Percentiles rank a stretch among this genome's conserved stretches.
Conservation (phyloP, 768 basidiomycete species). For the Suillus luteus region DNA sequence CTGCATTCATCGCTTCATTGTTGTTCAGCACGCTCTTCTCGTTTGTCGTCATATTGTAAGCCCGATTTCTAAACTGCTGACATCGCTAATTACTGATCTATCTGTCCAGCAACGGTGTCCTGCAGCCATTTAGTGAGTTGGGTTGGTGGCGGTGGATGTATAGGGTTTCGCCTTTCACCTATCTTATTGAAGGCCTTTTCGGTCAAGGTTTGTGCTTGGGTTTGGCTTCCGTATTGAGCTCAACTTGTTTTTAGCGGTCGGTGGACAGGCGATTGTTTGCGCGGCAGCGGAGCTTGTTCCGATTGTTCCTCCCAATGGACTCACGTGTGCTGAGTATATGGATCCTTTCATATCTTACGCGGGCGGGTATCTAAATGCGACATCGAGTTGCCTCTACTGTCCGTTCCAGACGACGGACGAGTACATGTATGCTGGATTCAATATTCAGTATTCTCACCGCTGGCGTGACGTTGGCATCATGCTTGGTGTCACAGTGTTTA, state of each 20-base stretch:
- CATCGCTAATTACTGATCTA: background rate
- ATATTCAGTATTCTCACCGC: slow-evolving; percentile 55
- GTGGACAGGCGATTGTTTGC: slow-evolving; percentile 53
- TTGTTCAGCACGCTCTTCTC: slow-evolving; percentile 61
- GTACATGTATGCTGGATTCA: slow-evolving; percentile 48
- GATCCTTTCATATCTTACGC: slow-evolving; percentile 39
- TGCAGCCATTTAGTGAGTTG: slow-evolving; percentile 63
- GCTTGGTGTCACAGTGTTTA: slow-evolving; percentile 44
- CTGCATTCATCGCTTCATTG: slow-evolving; percentile 60
- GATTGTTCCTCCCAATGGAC: slow-evolving; percentile 47
- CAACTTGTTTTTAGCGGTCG: slow-evolving; percentile 44
- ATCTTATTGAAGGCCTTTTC: slow-evolving; percentile 52
- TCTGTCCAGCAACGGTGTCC: slow-evolving; percentile 53
- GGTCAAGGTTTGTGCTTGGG: slow-evolving; percentile 44
- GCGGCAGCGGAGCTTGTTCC: slow-evolving; percentile 60
- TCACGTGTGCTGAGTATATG: slow-evolving; percentile 51
- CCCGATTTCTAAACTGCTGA: slow-evolving; percentile 9
- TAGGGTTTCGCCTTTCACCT: slow-evolving; percentile 53
- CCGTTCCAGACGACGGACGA: slow-evolving; percentile 57
- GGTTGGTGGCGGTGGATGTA: slow-evolving; percentile 80
- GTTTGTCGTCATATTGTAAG: slow-evolving; percentile 63
- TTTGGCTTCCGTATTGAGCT: background rate
- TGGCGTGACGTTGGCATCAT: slow-evolving; percentile 54
- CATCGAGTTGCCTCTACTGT: slow-evolving; percentile 53
- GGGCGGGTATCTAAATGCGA: slow-evolving; percentile 51